Evolutionary conservation across 2,329 filamentous ascomycete genomes (phyloP).

Genomic region (Fusarium ramigenum): DNA sequence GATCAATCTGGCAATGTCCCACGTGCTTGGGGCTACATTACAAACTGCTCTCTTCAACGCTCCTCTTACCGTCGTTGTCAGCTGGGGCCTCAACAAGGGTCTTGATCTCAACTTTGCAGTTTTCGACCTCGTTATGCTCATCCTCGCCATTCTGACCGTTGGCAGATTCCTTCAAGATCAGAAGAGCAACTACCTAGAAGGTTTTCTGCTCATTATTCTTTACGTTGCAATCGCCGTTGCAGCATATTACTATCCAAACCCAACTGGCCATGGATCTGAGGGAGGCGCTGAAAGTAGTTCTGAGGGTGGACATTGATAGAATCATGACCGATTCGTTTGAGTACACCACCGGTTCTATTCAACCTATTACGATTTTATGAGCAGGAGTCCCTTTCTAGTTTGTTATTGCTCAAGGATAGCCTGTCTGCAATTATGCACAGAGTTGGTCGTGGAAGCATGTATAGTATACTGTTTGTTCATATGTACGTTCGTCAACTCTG

Average conservation of each 20-base stretch:
- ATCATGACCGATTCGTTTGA: neutral
- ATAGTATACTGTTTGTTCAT: neutral
- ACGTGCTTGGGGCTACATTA: constrained; percentile 86
- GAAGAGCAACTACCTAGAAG: constrained; percentile 92
- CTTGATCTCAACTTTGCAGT: constrained; percentile 88
- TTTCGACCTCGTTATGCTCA: constrained; percentile 84
- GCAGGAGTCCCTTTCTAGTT: neutral
- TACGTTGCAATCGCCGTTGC: constrained; percentile 69
- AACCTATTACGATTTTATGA: constrained; percentile 19
- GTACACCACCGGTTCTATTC: neutral
- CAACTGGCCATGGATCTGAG: constrained; percentile 22
- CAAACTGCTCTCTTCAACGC: constrained; percentile 92
- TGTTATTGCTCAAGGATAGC: neutral
- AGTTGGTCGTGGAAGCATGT: neutral
- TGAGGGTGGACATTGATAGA: constrained; percentile 22
- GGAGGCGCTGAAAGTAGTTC: constrained; percentile 1
- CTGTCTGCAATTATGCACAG: neutral
- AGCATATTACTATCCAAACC: constrained; percentile 65
- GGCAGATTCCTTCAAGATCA: constrained; percentile 88
- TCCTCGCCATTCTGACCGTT: constrained; percentile 86
- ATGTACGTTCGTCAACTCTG: neutral
- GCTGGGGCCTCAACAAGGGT: constrained; percentile 75
- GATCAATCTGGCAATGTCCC: constrained; percentile 86
- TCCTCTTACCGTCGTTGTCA: constrained; percentile 82
- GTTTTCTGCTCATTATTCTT: constrained; percentile 77